A percentile compares a stretch with the other conserved stretches of the same genome.
Evolutionary conservation across 768 basidiomycete genomes (phyloP).

Genomic region (Guyanaporus albipodus): DNA sequence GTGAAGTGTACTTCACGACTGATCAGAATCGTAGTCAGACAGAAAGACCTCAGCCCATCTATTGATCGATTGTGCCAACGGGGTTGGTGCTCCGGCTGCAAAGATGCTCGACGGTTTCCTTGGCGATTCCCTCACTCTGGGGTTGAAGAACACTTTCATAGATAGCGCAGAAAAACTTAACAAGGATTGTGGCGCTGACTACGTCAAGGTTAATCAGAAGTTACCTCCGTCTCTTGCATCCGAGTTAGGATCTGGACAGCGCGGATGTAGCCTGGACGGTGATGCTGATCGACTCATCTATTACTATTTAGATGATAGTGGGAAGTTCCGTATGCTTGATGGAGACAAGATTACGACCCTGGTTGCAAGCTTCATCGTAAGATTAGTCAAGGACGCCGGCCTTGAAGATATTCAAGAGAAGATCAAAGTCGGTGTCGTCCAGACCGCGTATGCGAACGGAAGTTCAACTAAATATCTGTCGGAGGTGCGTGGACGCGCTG

Average conservation of each 20-base stretch:
- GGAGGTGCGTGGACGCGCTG: constrained; percentile 46
- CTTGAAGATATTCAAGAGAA: constrained; percentile 51
- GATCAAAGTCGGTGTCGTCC: constrained; percentile 89
- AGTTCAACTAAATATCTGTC: constrained; percentile 90
- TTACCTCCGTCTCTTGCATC: constrained; percentile 73
- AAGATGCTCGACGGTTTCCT: constrained; percentile 57
- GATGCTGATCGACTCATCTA: constrained; percentile 98
- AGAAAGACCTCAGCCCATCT: constrained; percentile 55
- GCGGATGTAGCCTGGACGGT: constrained; percentile 93
- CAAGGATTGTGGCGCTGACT: constrained; percentile 90
- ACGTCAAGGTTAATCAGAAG: constrained; percentile 89
- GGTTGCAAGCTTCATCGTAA: constrained; percentile 89
- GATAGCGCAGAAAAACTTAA: constrained; percentile 74
- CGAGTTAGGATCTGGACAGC: constrained; percentile 62
- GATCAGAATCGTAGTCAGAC: constrained; percentile 43
- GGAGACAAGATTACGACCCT: constrained; percentile 98
- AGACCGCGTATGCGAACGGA: constrained; percentile 98
- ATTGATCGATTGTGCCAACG: constrained; percentile 97
- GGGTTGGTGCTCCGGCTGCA: constrained; percentile 81
- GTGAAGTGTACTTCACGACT: constrained; percentile 1
- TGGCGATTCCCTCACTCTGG: constrained; percentile 54
- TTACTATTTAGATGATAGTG: constrained; percentile 79
- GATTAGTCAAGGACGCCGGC: constrained; percentile 81
- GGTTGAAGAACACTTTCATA: constrained; percentile 65
- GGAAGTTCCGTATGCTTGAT: constrained; percentile 87